Evolutionary conservation across 1,284 basidiomycete genomes (phyloP).

Genomic region (Microbotryomycetes sp.): DNA sequence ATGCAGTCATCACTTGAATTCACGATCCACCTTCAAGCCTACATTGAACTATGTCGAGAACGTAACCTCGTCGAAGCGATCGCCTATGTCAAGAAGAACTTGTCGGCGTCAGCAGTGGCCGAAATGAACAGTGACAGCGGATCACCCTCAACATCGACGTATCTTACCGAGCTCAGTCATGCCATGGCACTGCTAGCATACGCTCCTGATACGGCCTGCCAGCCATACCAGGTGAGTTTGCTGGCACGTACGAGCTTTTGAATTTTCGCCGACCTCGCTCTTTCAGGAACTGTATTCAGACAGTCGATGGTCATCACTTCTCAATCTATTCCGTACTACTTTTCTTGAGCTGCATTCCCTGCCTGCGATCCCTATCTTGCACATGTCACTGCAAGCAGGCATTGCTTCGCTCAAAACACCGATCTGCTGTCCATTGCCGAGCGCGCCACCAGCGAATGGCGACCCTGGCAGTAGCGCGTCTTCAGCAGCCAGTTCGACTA

Average conservation of each 20-base stretch:
- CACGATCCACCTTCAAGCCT: constrained; percentile 89
- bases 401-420: constrained; percentile 71
- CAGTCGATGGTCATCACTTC: constrained; percentile 64
- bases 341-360: constrained; percentile 78
- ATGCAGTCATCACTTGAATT: constrained; percentile 86
- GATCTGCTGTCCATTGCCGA: constrained; percentile 46
- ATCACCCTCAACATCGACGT: constrained; percentile 49
- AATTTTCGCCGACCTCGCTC: not conserved
- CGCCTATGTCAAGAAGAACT: constrained; percentile 70
- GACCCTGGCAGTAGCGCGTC: not conserved
- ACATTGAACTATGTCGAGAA: constrained; percentile 76
- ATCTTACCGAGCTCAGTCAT: constrained; percentile 65
- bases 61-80: constrained; percentile 70
- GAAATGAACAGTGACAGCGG: constrained; percentile 9
- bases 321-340: constrained; percentile 69
- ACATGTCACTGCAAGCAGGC: constrained; percentile 80
- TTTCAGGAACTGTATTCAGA: constrained; percentile 69
- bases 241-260: not conserved
- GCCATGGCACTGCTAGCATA: constrained; percentile 71
- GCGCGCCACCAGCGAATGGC: not conserved
- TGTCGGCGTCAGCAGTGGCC: constrained; percentile 61
- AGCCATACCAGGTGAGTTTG: constrained; percentile 47
- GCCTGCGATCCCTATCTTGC: constrained; percentile 74
- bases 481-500: not conserved
- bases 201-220: constrained; percentile 55